Percentiles rank a stretch among this genome's conserved stretches.
These are phyloP conservation scores for Miamiensis avidus DNA, from an alignment of 169 alveolate genomes.

Conservation along the genomic window DNA sequence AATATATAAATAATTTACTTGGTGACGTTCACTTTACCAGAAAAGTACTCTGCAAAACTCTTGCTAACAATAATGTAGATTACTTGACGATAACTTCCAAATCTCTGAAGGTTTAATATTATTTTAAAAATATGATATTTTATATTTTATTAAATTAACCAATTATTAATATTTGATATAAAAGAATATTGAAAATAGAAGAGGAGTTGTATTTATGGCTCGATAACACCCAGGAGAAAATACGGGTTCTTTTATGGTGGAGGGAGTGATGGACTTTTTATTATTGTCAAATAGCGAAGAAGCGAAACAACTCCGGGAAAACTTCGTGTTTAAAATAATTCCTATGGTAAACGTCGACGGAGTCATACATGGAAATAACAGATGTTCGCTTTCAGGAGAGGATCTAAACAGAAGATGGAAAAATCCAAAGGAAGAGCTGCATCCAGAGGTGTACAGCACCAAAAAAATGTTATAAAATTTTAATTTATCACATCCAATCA, in stretches of 20 bases:
- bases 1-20: conserved; percentile 12
- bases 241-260: conserved; percentile 75
- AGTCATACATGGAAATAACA: conserved; percentile 87
- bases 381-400: conserved; percentile 87
- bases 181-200: conserved; percentile 50
- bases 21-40: conserved; percentile 47
- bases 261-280: conserved; percentile 76
- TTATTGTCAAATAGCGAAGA: conserved; percentile 59
- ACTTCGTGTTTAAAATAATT: conserved; percentile 82
- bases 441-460: conserved; percentile 15
- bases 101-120: background rate
- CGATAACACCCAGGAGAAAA: conserved; percentile 92
- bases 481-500: conserved; percentile 7
- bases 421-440: conserved; percentile 46
- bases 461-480: conserved; percentile 26
- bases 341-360: conserved; percentile 94
- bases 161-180: conserved; percentile 2
- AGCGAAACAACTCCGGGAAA: conserved; percentile 76
- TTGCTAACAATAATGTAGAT: conserved; percentile 84
- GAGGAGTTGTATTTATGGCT: conserved; percentile 80
- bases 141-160: background rate
- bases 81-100: conserved; percentile 78
- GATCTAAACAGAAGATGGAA: conserved; percentile 83
- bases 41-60: conserved; percentile 70
- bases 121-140: background rate